Base-by-base conservation (phyloP, 805 yeast genomes). In the Yamadazyma takamatsuzukensis region DNA sequence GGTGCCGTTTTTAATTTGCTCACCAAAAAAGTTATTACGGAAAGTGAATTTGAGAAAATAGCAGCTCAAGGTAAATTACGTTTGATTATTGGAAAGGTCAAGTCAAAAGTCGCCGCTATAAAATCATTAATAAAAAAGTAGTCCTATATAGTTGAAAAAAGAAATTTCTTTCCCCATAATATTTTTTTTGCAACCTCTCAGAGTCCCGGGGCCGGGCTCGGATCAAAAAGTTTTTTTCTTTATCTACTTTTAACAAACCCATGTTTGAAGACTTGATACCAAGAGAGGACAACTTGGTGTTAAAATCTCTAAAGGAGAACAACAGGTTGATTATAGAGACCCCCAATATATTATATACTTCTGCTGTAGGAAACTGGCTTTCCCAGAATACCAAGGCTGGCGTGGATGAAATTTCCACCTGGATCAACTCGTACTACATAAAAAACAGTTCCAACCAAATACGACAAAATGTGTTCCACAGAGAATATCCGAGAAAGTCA, bases 1-100 rank as follows among this genome's bases (percentile, higher is more conserved):
- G 97, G 97, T 6, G 77, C 90, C 0, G 51, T 89, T 2, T 88
- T 80, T 63, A 89, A 90, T 49, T 62, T 88, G 33, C 52, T 93
- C 27, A 78, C 80, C 6, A 85, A 88, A 49, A 70, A 77, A 48
- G 74, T 84, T 8, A 79, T 88, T 0, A 76, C 90, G 0, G 87
- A 82, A 43, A 85, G 80, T 37, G 89, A 84, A 22, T 47, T 48
- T 15, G 62, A 56, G 36, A 32, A 39, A 22, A 19, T 50, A 6
- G 41, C 51, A 5, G 26, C 44, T 6, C 27, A 43, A 28, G 36
- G 44, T 10, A 53, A 50, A 28, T 14, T 46, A 3, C 29, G 44
- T 7, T 34, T 36, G 25, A 8, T 49, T 6, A 38, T 27, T 16
- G 33, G 27, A 6, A 36, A 18, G n/a, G 23, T 49, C 2, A 41